Percentiles rank a stretch among this genome's conserved stretches.
phyloP scores from a whole-genome alignment of 768 basidiomycete genomes.

The Suillus tomentosus region DNA sequence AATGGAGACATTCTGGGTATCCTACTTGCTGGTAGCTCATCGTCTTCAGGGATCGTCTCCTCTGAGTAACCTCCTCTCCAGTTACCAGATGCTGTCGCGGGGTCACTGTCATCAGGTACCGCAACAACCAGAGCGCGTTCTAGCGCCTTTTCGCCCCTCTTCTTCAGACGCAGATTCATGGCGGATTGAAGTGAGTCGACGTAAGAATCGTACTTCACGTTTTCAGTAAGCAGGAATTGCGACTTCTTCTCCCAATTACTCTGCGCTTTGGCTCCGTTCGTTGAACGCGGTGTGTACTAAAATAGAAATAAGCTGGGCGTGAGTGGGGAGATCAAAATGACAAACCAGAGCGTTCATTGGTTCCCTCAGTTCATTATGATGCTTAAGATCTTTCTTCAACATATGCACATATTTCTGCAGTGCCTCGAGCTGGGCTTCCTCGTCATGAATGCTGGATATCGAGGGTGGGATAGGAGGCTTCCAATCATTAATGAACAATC shows the following conservation, averaged over 20 bases:
- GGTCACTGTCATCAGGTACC: slow-evolving; percentile 34
- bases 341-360: slow-evolving; percentile 80
- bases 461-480: slow-evolving; percentile 85
- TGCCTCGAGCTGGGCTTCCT: slow-evolving; percentile 91
- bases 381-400: slow-evolving; percentile 77
- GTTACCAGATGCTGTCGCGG: slow-evolving; percentile 32
- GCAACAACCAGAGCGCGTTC: slow-evolving; percentile 54
- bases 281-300: slow-evolving; percentile 81
- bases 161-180: slow-evolving; percentile 84
- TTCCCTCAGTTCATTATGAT: slow-evolving; percentile 80
- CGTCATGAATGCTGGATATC: slow-evolving; percentile 83
- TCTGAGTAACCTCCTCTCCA: slow-evolving; percentile 44
- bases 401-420: slow-evolving; percentile 76
- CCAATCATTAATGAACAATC: slow-evolving; percentile 89
- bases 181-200: slow-evolving; percentile 85
- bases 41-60: slow-evolving; percentile 51
- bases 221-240: slow-evolving; percentile 85
- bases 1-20: slow-evolving; percentile 30
- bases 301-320: slow-evolving; percentile 17
- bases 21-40: slow-evolving; percentile 37
- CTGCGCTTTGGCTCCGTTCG: slow-evolving; percentile 73
- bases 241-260: slow-evolving; percentile 94
- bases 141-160: slow-evolving; percentile 84
- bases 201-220: slow-evolving; percentile 95
- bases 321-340: slow-evolving; percentile 16